These are phyloP conservation scores for Sclerotiophoma versabilis DNA, from an alignment of 2,329 filamentous ascomycete genomes.

Conservation along the genomic window DNA sequence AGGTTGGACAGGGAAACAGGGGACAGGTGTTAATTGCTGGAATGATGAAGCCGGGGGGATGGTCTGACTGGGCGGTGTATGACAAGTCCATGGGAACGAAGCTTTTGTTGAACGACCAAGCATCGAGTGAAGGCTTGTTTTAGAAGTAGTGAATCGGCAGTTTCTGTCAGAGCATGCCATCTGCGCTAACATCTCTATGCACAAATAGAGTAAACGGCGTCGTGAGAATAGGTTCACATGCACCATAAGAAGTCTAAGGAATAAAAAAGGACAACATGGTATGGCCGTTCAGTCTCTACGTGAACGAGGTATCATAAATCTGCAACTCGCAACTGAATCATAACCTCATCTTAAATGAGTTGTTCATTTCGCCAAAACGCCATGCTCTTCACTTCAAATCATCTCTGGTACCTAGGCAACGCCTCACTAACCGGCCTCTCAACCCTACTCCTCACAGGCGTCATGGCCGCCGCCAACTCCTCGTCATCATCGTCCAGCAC, in stretches of 20 bases:
- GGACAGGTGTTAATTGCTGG: neutral
- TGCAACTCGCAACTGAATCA: conserved; percentile 1
- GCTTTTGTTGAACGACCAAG: neutral
- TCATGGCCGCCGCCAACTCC: conserved; percentile 38
- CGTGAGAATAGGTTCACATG: neutral
- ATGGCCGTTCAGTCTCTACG: conserved; percentile 3
- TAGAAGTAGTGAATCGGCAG: neutral
- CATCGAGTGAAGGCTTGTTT: neutral
- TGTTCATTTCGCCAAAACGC: conserved; percentile 9
- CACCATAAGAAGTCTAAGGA: neutral
- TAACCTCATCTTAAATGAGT: neutral
- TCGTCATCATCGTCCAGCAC: conserved; percentile 45
- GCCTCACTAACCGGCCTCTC: conserved; percentile 33
- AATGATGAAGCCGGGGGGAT: neutral
- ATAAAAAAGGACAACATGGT: neutral
- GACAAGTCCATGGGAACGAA: neutral
- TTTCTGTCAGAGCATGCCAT: neutral
- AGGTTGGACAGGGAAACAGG: neutral
- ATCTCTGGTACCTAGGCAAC: conserved; percentile 43
- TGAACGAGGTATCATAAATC: conserved; percentile 17
- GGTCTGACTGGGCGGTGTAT: neutral
- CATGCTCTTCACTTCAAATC: conserved; percentile 8
- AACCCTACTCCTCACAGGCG: conserved; percentile 23
- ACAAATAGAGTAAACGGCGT: too few relatives aligned
- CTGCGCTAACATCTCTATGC: too few relatives aligned